Base-by-base conservation (phyloP, 768 basidiomycete genomes). In the Tylopilus balloui region DNA sequence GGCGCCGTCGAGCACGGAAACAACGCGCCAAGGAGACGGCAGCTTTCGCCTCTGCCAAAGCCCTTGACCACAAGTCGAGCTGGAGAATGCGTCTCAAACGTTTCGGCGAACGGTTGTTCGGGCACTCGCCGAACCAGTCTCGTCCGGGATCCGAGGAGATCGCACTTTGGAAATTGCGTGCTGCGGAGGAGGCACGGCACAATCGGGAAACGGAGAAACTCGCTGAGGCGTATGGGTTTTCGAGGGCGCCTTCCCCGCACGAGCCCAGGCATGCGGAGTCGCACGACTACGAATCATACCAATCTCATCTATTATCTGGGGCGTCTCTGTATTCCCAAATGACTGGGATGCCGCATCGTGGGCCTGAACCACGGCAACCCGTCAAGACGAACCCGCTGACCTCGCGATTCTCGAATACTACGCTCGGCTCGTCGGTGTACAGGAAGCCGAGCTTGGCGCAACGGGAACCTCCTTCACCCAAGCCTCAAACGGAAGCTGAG, bases 351-450 rank as follows among this genome's bases (percentile, higher is more conserved):
- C 80, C 79, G 53, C 76, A 78, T 27, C 71, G 70, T 23, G 77
- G 72, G 35, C 82, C 88, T 6, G 84, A 88, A 58, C 80, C 86
- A n/a, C 77, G 86, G n/a, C 78, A 83, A 65, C 85, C 87, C 17
- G 73, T 87, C 54, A 77, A 76, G 68, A 71, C 66, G 34, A 69
- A 74, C 25, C 61, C 71, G 28, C 57, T 74, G 48, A 61, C 70
- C 6, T 76, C 77, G 51, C 69, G 78, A 45, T 77, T 78, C 61
- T 83, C 79, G 20, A 63, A 67, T 24, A 74, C 73, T 42, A 77
- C 76, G 28, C 55, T 67, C 42, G 69, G 69, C 35, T 75, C 72
- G 31, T 72, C 70, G 19, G 49, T 62, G 50, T 55, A 54, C 53
- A 64, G 65, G 59, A 59, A 55, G 57, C 66, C 39, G 52, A 72